Evolutionary conservation across 2,329 filamentous ascomycete genomes (phyloP).

Genomic region (Fusarium sp.): DNA sequence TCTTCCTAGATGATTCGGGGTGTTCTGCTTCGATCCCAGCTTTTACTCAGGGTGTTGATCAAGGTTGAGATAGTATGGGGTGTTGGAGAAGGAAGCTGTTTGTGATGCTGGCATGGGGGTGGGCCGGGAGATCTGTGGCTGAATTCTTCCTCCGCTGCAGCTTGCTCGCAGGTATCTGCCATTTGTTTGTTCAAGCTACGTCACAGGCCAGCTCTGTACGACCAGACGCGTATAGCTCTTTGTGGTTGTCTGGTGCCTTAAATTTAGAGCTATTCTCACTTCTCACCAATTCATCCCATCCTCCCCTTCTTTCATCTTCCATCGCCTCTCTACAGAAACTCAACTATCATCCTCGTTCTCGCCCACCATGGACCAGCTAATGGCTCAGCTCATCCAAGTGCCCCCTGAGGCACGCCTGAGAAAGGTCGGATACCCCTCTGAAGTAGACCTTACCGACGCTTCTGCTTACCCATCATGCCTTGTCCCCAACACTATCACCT

Average conservation of each 20-base stretch:
- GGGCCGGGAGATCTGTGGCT: not conserved
- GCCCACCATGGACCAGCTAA: not conserved
- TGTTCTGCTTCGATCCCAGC: too few species aligned
- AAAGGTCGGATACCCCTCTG: not conserved
- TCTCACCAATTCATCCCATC: not conserved
- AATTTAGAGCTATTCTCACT: too few species aligned
- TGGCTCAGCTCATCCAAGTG: not conserved
- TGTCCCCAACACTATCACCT: not conserved
- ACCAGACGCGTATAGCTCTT: rapidly evolving
- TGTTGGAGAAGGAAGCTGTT: too few species aligned
- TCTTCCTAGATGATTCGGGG: too few species aligned
- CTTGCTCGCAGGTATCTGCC: not conserved
- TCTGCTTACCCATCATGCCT: not conserved
- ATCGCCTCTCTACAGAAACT: not conserved
- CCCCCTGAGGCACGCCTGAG: rapidly evolving
- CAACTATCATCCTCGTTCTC: not conserved
- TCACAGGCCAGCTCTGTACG: rapidly evolving
- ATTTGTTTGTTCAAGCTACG: not conserved
- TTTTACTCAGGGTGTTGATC: too few species aligned
- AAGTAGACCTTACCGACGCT: not conserved
- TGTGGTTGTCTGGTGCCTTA: not conserved
- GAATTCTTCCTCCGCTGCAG: not conserved
- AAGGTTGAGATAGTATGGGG: too few species aligned
- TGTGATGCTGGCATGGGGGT: not conserved
- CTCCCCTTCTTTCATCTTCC: rapidly evolving